Evolutionary conservation across 306 rosid genomes (phyloP), one percentile per base, ranked within the genome.

Genomic region (Casuarina glauca): DNA sequence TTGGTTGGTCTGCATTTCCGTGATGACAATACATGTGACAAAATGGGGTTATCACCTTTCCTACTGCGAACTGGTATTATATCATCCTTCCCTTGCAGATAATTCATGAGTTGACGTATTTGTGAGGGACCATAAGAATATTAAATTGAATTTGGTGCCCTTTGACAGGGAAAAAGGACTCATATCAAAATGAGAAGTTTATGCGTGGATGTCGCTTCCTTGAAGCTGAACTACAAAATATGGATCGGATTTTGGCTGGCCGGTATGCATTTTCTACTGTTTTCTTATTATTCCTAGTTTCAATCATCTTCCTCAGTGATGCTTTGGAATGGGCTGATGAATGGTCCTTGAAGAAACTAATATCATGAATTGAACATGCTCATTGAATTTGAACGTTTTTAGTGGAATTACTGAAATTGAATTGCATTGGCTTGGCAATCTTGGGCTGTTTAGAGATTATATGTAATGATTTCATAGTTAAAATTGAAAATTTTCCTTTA

Each of bases 151-250:
- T 86, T 1, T 77, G 51, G 49, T 80, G 35, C 44, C 44, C 26
- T 36, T 80, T 81, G 81, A 62, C 77, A 96, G 99, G 98, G 43
- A 88, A 85, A 73, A 81, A 78, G 49, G 99, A 91, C 81, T 90
- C 98, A 13, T 93, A 90, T 86, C 97, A 96, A 79, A 91, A 87
- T 62, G 97, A 96, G 71, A 91, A 93, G 86, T 90, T 82, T 74
- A 91, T 90, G 98, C 98, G 99, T 0, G 97, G 97, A n/a, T 87
- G 89, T 80, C 94, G 97, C 51, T 96, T 96, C 76, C 96, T 93
- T 5, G 97, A 96, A 83, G 97, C 98, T 49, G 98, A 96, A 90
- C 81, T 96, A 64, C 99, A 96, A 80, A 96, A 96, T 38, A 88
- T 88, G 94, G 99, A 93, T 76, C 82, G 97, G 50, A 84, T 96